Evolutionary conservation across 495 filamentous ascomycete genomes (phyloP).

Genomic region (Paragyromitra xinjiangensis): DNA sequence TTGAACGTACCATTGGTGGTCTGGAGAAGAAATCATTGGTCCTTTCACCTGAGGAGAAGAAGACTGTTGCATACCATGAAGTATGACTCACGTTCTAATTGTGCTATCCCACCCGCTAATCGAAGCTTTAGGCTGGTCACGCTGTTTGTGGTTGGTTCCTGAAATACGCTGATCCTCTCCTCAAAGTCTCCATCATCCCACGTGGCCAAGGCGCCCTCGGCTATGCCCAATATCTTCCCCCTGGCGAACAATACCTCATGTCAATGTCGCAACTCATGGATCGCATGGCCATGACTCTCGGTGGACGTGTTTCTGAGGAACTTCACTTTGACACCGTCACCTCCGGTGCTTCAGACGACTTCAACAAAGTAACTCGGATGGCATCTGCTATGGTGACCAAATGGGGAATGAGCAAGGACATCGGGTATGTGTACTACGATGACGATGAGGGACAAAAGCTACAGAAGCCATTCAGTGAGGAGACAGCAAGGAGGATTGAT

Average conservation of each 20-base stretch:
- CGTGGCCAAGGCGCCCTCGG: constrained; percentile 91
- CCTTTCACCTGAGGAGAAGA: constrained; percentile 90
- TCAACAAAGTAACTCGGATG: constrained; percentile 97
- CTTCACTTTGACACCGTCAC: constrained; percentile 96
- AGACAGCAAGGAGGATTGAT: constrained; percentile 91
- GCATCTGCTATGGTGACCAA: constrained; percentile 96
- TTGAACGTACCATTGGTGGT: constrained; percentile 95
- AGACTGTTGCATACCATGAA: constrained; percentile 94
- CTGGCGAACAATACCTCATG: constrained; percentile 91
- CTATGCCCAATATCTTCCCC: constrained; percentile 95
- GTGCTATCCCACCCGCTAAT: constrained; percentile 14
- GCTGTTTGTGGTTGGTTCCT: constrained; percentile 99
- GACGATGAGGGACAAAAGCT: constrained; percentile 74
- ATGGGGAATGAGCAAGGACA: constrained; percentile 94
- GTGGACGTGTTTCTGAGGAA: constrained; percentile 92
- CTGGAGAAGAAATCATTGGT: constrained; percentile 96
- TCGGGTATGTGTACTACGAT: constrained; percentile 90
- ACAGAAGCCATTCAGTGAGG: constrained; percentile 94
- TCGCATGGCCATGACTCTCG: constrained; percentile 99
- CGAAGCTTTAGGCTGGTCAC: constrained; percentile 74
- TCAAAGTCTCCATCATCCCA: constrained; percentile 98
- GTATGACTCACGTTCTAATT: constrained; percentile 6
- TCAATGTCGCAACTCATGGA: constrained; percentile 96
- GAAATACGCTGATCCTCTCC: constrained; percentile 91
- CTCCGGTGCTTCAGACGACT: constrained; percentile 91